phyloP scores from a whole-genome alignment of 2,329 filamentous ascomycete genomes.

The Aspergillus sp. region DNA sequence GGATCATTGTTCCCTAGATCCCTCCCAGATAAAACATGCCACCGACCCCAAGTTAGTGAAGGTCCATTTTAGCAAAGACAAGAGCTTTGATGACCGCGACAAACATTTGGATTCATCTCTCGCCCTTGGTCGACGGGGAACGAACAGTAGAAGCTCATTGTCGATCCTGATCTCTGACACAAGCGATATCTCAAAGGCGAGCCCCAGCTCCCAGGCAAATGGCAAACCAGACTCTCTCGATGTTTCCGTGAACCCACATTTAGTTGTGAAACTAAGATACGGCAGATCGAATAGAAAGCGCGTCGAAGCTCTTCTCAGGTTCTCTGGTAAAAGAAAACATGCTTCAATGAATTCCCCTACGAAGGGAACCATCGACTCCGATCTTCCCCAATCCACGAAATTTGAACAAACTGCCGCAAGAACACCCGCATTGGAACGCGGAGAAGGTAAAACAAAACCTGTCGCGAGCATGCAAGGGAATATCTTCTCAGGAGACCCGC shows the following conservation, averaged over 20 bases:
- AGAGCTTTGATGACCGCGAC: slow-evolving; percentile 11
- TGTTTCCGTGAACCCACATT: slow-evolving; percentile 23
- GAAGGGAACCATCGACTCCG: slow-evolving; percentile 24
- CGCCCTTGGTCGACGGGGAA: slow-evolving; percentile 13
- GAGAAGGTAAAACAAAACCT: slow-evolving; percentile 18
- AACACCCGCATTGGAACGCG: slow-evolving; percentile 14
- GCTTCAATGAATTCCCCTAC: slow-evolving; percentile 24
- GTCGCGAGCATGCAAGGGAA: slow-evolving; percentile 24
- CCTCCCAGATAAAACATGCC: slow-evolving; percentile 17
- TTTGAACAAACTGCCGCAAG: slow-evolving; percentile 13
- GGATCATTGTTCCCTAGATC: slow-evolving; percentile 23
- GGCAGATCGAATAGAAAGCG: slow-evolving; percentile 49
- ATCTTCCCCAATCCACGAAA: slow-evolving; percentile 20
- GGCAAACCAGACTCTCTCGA: slow-evolving; percentile 8
- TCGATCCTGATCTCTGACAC: slow-evolving; percentile 8
- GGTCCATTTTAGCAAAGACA: slow-evolving; percentile 19
- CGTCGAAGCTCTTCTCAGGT: slow-evolving; percentile 48
- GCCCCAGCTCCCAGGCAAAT: slow-evolving; percentile 2
- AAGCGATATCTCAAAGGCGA: slow-evolving; percentile 8
- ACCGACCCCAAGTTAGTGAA: slow-evolving; percentile 20
- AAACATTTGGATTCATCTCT: slow-evolving; percentile 19
- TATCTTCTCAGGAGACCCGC: slow-evolving; percentile 32
- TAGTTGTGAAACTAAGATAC: slow-evolving; percentile 53
- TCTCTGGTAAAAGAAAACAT: slow-evolving; percentile 39
- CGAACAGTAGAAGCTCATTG: slow-evolving; percentile 10